Percentiles rank a stretch among this genome's conserved stretches.
Conservation (phyloP, 495 filamentous ascomycete species). For the Gamarada debralockiae region DNA sequence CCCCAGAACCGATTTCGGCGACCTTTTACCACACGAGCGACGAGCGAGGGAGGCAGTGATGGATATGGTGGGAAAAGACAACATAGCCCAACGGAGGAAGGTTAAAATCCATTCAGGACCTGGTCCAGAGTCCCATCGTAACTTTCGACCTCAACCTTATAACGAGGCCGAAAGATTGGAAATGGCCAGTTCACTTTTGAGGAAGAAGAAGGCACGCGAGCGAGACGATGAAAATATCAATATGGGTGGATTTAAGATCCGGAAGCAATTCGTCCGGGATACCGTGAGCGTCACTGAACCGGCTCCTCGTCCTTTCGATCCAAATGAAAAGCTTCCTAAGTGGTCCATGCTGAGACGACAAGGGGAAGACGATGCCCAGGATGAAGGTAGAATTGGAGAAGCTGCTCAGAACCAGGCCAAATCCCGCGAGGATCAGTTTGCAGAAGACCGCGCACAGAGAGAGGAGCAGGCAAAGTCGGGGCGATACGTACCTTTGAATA, state of each 20-base stretch:
- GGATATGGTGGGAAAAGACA: conserved; percentile 7
- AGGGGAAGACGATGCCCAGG: not conserved
- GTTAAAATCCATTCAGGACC: conserved; percentile 8
- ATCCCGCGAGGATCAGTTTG: conserved; percentile 1
- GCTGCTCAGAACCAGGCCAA: not conserved
- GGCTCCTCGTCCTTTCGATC: not conserved
- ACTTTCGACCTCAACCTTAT: conserved; percentile 12
- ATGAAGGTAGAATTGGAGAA: not conserved
- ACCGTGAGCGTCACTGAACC: not conserved
- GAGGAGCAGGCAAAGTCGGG: conserved; percentile 16
- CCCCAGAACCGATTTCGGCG: not conserved
- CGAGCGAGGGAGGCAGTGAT: conserved; percentile 18
- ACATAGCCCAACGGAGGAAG: not conserved
- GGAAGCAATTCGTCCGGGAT: not conserved
- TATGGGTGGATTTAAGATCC: not conserved
- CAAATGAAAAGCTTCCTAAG: not conserved
- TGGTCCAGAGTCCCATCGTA: conserved; percentile 19
- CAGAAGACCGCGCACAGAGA: conserved; percentile 15
- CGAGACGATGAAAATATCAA: not conserved
- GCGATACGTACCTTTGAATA: conserved; percentile 17
- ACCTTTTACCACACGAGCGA: conserved; percentile 22
- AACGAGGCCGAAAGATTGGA: not conserved
- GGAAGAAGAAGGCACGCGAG: not conserved
- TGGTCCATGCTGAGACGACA: conserved; percentile 16
- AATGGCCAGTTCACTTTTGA: not conserved